phyloP scores from a whole-genome alignment of 2,329 filamentous ascomycete genomes.

The Lachnellula suecica region DNA sequence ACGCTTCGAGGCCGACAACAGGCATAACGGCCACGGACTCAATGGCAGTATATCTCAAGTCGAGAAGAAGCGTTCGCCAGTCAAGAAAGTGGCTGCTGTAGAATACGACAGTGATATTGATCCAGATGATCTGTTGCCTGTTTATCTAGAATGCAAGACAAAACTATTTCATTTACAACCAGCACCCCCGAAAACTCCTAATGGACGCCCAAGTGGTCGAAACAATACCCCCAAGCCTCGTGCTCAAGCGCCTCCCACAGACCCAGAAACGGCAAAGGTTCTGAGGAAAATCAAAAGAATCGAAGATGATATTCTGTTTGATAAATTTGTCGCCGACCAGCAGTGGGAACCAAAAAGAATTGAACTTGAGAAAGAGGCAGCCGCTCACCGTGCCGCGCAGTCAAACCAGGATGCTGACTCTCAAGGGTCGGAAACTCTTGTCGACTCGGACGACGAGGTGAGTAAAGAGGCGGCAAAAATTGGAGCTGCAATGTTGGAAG shows the following conservation, averaged over 20 bases:
- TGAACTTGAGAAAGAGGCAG: slow-evolving; percentile 59
- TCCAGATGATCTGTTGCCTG: slow-evolving; percentile 71
- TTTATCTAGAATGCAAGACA: slow-evolving; percentile 74
- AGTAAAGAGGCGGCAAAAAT: slow-evolving; percentile 57
- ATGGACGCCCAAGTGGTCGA: slow-evolving; percentile 11
- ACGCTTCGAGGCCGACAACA: slow-evolving; percentile 28
- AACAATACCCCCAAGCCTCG: slow-evolving; percentile 14
- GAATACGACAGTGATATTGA: slow-evolving; percentile 71
- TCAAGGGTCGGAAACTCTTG: slow-evolving; percentile 27
- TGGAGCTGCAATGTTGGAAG: slow-evolving; percentile 56
- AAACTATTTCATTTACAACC: slow-evolving; percentile 64
- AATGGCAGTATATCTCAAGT: slow-evolving; percentile 9
- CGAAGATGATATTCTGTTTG: slow-evolving; percentile 75
- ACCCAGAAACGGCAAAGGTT: slow-evolving; percentile 58
- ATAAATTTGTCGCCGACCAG: slow-evolving; percentile 62
- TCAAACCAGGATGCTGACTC: slow-evolving; percentile 21
- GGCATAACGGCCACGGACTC: slow-evolving; percentile 22
- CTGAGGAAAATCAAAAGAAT: slow-evolving; percentile 74
- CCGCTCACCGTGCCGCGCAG: slow-evolving; percentile 6
- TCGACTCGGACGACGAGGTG: slow-evolving; percentile 46
- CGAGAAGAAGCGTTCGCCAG: slow-evolving; percentile 17
- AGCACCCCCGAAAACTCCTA: slow-evolving; percentile 42
- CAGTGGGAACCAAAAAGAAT: slow-evolving; percentile 62
- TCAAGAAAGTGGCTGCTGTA: slow-evolving; percentile 31
- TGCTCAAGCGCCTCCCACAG: slow-evolving; percentile 9